These are phyloP conservation scores for Nicotiana undulata DNA, from an alignment of 257 asterid genomes.

Conservation along the genomic window DNA sequence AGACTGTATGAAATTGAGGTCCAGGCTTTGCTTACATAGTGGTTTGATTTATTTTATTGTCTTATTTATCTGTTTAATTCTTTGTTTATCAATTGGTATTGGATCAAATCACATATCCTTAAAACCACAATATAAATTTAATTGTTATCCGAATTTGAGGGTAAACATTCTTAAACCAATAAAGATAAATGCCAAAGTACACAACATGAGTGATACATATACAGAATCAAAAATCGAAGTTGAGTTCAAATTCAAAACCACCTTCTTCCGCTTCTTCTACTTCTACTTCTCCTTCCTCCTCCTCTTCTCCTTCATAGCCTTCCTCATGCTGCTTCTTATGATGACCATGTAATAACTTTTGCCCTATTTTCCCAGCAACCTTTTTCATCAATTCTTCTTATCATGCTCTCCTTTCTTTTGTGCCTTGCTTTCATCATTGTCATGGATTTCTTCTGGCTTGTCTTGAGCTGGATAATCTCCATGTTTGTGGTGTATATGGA, in stretches of 20 bases:
- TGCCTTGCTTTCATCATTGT: not conserved
- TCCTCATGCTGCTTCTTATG: not conserved
- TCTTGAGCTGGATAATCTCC: not conserved
- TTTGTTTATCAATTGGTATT: too few species aligned
- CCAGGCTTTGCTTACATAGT: too few species aligned
- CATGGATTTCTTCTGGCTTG: not conserved
- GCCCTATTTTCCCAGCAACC: not conserved
- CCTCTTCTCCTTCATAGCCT: not conserved
- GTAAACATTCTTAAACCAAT: too few species aligned
- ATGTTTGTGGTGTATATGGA: not conserved
- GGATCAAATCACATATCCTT: too few species aligned
- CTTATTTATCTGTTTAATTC: too few species aligned
- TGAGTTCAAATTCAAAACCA: not conserved
- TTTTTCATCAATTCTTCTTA: not conserved
- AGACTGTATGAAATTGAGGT: too few species aligned
- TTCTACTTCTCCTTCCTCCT: not conserved
- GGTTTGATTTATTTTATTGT: too few species aligned
- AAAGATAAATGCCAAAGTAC: not conserved
- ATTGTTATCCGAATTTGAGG: too few species aligned
- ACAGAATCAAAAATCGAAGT: not conserved
- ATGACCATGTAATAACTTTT: not conserved
- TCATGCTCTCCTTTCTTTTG: not conserved
- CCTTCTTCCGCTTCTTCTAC: not conserved
- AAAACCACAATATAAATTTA: too few species aligned
- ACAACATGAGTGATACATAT: not conserved